These are phyloP conservation scores for Tetrahymena borealis DNA, from an alignment of 73 alveolate species.

Conservation along the genomic window DNA sequence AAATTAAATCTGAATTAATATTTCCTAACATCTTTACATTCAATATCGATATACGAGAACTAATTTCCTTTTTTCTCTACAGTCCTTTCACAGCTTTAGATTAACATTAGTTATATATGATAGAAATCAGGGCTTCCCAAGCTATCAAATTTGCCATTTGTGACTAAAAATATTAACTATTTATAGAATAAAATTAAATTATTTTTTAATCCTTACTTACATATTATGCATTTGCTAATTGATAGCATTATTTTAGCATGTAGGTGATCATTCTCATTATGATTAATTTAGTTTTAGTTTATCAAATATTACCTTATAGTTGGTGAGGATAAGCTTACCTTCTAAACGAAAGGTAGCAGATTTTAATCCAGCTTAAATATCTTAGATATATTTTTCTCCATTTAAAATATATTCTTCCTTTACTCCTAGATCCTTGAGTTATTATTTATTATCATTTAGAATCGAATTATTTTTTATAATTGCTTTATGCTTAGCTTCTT, in stretches of 20 bases:
- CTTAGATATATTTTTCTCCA: not conserved
- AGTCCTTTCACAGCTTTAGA: constrained; percentile 7
- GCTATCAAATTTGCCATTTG: not conserved
- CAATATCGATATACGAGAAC: constrained; percentile 10
- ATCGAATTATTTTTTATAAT: too few species aligned
- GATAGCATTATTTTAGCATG: too few species aligned
- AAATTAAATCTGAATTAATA: constrained; percentile 4
- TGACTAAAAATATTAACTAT: not conserved
- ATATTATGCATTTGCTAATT: too few species aligned
- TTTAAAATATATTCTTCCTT: not conserved
- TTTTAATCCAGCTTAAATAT: not conserved
- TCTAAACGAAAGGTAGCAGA: not conserved
- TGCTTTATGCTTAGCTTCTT: not conserved
- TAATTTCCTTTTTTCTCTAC: constrained; percentile 25
- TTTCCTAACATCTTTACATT: constrained; percentile 24
- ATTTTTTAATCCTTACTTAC: too few species aligned
- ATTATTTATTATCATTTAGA: not conserved
- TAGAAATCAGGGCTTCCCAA: not conserved
- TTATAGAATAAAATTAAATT: not conserved
- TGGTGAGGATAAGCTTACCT: not conserved
- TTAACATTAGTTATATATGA: not conserved
- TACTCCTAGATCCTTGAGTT: not conserved
- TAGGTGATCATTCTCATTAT: too few species aligned
- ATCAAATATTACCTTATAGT: not conserved
- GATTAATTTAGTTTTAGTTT: not conserved